Base-by-base conservation (phyloP, 2,329 filamentous ascomycete genomes). In the Colletotrichum sublineola region DNA sequence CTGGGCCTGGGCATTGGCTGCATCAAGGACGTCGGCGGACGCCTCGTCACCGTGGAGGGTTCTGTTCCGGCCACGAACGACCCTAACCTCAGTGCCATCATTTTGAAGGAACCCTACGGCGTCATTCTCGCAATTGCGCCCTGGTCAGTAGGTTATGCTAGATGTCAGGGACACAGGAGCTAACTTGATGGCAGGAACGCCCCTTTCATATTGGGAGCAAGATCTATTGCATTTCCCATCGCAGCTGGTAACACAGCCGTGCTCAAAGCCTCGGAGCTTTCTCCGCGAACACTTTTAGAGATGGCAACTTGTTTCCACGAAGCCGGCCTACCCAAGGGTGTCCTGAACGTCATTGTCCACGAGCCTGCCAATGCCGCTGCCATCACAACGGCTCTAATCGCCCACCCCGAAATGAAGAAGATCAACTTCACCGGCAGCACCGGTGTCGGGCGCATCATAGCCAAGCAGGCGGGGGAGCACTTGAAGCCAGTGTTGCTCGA, bases 351-450 rank as follows among this genome's bases (percentile, higher is more conserved):
- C 56, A 83, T 97, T 46, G 92, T 91, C 31, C 83, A 86, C 44
- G 88, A 91, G 3, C 89, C 90, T 68, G 86, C 90, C 68, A 88
- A 93, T 75, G 94, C 93, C 0, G 86, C 91, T 0, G 84, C 86
- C 15, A 85, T 96, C 42, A 95, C 93, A 0, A 86, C 86, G 38
- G 84, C 89, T 1, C 81, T 96, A 40, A 93, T 97, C 75, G 87
- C 89, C 60, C 86, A 93, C 77, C 88, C 89, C 0, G 84, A 85
- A 0, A 83, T 97, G 68, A 92, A 90, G 79, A 97, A 97, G 84
- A 86, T 97, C 79, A 96, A 94, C 83, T 97, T 97, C 81, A 97
- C 94, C 0, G 94, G 94, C 44, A 93, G 89, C 77, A 95, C 94
- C 0, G 80, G 81, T 0, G 91, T 96, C 0, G 94, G 94, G 1